Percentiles rank a stretch among this genome's conserved stretches.
Conservation (phyloP, 768 basidiomycete species). For the Lentinula sp. region DNA sequence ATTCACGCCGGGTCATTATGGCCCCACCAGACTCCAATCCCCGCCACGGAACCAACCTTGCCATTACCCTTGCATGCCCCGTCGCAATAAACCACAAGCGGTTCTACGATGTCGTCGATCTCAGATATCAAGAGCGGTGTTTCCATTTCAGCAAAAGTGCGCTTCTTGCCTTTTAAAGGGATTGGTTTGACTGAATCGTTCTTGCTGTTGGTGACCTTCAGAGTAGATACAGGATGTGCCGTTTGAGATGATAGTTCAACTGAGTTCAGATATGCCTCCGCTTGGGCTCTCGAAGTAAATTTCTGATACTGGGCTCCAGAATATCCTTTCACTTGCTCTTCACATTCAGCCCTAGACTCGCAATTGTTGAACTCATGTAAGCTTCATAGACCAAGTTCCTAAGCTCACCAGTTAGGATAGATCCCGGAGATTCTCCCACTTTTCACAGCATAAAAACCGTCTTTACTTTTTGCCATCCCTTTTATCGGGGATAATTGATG, state of each 20-base stretch:
- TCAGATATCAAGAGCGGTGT: not conserved
- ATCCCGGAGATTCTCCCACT: constrained; percentile 61
- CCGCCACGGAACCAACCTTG: constrained; percentile 55
- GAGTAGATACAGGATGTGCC: not conserved
- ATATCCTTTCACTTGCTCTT: constrained; percentile 63
- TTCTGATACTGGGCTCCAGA: constrained; percentile 60
- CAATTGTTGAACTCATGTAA: not conserved
- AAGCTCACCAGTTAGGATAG: constrained; percentile 60
- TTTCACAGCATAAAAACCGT: constrained; percentile 65
- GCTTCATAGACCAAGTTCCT: not conserved
- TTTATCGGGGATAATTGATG: not conserved
- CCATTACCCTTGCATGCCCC: constrained; percentile 89
- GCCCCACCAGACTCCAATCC: constrained; percentile 91
- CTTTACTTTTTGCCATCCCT: not conserved
- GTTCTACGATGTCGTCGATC: not conserved
- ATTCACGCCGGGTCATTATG: constrained; percentile 32
- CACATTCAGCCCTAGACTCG: constrained; percentile 63
- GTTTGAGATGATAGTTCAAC: not conserved
- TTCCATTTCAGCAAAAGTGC: constrained; percentile 8
- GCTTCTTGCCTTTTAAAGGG: constrained; percentile 27
- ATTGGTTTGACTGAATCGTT: not conserved
- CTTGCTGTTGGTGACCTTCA: not conserved
- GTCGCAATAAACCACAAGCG: constrained; percentile 69
- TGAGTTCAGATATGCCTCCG: constrained; percentile 23
- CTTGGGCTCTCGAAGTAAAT: constrained; percentile 39